Percentiles rank a stretch among this genome's conserved stretches.
Conservation (phyloP, 169 alveolate genomes). For the Fabrea salina region DNA sequence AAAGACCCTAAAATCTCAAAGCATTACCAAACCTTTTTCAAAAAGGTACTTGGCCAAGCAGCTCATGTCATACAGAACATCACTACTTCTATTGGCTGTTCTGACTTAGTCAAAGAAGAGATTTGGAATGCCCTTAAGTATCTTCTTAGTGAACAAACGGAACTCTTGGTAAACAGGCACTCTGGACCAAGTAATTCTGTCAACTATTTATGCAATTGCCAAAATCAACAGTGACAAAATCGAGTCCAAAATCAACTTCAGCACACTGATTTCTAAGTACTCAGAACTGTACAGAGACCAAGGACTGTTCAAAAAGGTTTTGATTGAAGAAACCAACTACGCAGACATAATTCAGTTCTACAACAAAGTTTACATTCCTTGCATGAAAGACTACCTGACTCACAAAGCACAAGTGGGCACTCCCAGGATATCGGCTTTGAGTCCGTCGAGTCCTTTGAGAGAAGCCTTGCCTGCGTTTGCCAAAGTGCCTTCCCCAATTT, state of each 20-base stretch:
- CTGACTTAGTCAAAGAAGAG: background rate
- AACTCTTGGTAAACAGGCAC: conserved; percentile 19
- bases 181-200: conserved; percentile 17
- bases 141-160: conserved; percentile 19
- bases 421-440: background rate
- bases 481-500: background rate
- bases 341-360: conserved; percentile 23
- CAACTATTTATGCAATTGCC: conserved; percentile 24
- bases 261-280: background rate
- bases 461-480: background rate
- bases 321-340: background rate
- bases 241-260: background rate
- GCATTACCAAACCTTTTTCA: background rate
- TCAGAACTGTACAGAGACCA: background rate
- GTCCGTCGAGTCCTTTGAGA: conserved; percentile 10
- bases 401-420: background rate
- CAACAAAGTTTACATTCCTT: conserved; percentile 4
- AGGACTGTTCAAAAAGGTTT: background rate
- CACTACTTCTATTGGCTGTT: background rate
- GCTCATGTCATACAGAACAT: conserved; percentile 1
- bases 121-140: background rate
- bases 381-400: background rate
- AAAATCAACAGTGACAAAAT: too few relatives aligned
- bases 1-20: too few relatives aligned
- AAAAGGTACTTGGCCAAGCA: background rate